phyloP scores from a whole-genome alignment of 306 rosid genomes.

The Trichosanthes truncata region DNA sequence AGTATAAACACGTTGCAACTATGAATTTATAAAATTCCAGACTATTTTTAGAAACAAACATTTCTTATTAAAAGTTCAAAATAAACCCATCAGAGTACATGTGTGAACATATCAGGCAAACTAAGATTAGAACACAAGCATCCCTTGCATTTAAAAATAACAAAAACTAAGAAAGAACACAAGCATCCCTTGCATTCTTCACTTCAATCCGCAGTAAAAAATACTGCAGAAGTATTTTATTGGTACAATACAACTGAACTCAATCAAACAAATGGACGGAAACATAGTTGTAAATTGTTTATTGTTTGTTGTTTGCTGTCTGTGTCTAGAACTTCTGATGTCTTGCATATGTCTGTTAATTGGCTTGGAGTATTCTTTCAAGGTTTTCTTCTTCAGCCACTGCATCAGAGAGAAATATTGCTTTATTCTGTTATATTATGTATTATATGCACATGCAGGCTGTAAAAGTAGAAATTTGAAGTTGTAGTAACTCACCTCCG shows the following conservation, averaged over 20 bases:
- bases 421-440: not conserved
- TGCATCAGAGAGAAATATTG: slow-evolving; percentile 28
- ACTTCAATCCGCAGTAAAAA: not conserved
- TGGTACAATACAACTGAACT: not conserved
- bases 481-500: slow-evolving; percentile 33
- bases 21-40: not conserved
- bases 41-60: not conserved
- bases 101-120: not conserved
- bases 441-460: not conserved
- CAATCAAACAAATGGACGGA: not conserved
- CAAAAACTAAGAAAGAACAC: not conserved
- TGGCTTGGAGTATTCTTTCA: slow-evolving; percentile 69
- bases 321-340: slow-evolving; percentile 3
- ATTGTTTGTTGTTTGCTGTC: not conserved
- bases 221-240: not conserved
- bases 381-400: slow-evolving; percentile 48
- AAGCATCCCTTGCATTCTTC: slow-evolving; percentile 2
- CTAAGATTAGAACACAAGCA: not conserved
- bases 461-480: not conserved
- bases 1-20: not conserved
- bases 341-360: slow-evolving; percentile 26
- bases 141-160: not conserved
- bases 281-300: not conserved
- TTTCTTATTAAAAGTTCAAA: not conserved
- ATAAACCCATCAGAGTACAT: not conserved